A percentile compares a stretch with the other conserved stretches of the same genome.
phyloP scores from a whole-genome alignment of 2,329 filamentous ascomycete species.

The Penicillium sp. region DNA sequence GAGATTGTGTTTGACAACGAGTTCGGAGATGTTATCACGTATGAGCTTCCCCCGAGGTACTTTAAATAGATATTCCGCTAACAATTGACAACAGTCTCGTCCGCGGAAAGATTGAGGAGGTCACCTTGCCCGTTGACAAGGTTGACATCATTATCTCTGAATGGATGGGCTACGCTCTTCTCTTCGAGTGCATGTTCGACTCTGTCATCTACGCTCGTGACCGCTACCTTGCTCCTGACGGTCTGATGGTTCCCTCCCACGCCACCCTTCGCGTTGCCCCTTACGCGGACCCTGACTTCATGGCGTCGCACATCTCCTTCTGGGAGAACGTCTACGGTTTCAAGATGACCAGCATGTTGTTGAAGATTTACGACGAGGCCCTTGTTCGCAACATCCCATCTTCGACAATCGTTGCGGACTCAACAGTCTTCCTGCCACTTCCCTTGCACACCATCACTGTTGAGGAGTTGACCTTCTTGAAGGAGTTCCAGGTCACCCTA shows the following conservation, averaged over 20 bases:
- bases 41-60: slow-evolving; percentile 16
- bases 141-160: slow-evolving; percentile 96
- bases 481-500: slow-evolving; percentile 64
- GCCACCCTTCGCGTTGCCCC: slow-evolving; percentile 81
- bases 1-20: slow-evolving; percentile 83
- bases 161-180: slow-evolving; percentile 95
- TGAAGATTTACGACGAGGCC: slow-evolving; percentile 78
- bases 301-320: slow-evolving; percentile 75
- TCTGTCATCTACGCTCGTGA: slow-evolving; percentile 88
- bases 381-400: slow-evolving; percentile 69
- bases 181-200: slow-evolving; percentile 95
- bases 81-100: slow-evolving; percentile 55
- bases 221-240: slow-evolving; percentile 75
- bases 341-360: slow-evolving; percentile 87
- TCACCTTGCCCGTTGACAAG: slow-evolving; percentile 71
- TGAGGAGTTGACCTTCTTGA: slow-evolving; percentile 73
- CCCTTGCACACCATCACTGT: slow-evolving; percentile 72
- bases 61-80: neutral
- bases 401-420: slow-evolving; percentile 54
- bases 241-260: slow-evolving; percentile 84
- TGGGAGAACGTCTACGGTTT: slow-evolving; percentile 96
- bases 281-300: slow-evolving; percentile 72
- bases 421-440: slow-evolving; percentile 69
- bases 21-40: slow-evolving; percentile 70
- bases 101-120: slow-evolving; percentile 84